Conservation (phyloP, 2,329 filamentous ascomycete species). For the Bipolaris bicolor region DNA sequence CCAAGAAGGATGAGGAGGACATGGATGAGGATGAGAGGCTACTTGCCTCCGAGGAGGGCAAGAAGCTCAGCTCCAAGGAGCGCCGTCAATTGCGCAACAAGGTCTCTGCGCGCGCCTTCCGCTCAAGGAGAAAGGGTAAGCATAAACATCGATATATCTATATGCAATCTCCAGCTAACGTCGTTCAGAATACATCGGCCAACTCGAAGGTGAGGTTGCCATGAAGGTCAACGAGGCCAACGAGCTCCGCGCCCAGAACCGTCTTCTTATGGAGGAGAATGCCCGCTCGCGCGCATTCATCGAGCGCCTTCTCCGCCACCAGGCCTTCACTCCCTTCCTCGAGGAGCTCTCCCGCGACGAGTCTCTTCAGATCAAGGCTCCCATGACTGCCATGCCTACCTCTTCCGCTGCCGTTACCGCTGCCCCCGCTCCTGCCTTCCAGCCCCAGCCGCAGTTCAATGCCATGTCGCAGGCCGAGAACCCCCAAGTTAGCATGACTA, state of each 20-base stretch:
- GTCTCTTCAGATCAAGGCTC: slow-evolving; percentile 40
- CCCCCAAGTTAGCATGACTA: slow-evolving; percentile 72
- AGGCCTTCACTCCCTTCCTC: slow-evolving; percentile 56
- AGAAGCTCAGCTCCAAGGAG: slow-evolving; percentile 99
- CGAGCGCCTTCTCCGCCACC: slow-evolving; percentile 68
- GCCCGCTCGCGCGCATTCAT: slow-evolving; percentile 82
- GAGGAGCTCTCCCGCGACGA: slow-evolving; percentile 51
- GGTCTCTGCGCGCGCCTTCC: slow-evolving; percentile 95
- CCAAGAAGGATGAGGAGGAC: slow-evolving; percentile 94
- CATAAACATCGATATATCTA: slow-evolving; percentile 11
- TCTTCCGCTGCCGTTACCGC: slow-evolving; percentile 39
- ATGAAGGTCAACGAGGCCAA: slow-evolving; percentile 82
- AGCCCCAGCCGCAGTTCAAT: slow-evolving; percentile 58
- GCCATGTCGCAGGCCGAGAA: slow-evolving; percentile 59
- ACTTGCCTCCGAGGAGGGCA: slow-evolving; percentile 94
- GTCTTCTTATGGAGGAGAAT: slow-evolving; percentile 83
- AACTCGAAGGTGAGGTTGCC: slow-evolving; percentile 89
- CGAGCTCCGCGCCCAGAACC: slow-evolving; percentile 81
- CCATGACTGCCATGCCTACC: slow-evolving; percentile 36
- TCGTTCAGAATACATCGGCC: slow-evolving; percentile 85
- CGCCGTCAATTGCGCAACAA: slow-evolving; percentile 97
- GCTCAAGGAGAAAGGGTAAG: slow-evolving; percentile 96
- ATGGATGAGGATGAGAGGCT: slow-evolving; percentile 98
- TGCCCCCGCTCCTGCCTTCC: slow-evolving; percentile 57
- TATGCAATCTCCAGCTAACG: slow-evolving; percentile 55